phyloP scores from a whole-genome alignment of 495 filamentous ascomycete genomes.

The Wilcoxina mikolae region DNA sequence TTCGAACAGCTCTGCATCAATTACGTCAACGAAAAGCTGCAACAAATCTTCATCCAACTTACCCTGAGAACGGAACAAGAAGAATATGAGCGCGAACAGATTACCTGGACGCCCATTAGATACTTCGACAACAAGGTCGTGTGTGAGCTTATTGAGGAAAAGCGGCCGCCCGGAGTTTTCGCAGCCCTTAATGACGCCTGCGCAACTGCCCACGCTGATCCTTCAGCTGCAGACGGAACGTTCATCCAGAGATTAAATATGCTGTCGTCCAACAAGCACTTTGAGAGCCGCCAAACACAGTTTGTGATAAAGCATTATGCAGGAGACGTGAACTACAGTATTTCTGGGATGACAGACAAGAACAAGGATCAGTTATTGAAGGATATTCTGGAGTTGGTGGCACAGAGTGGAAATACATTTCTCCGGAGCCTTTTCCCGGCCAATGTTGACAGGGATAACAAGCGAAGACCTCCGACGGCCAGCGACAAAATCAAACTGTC shows the following conservation, averaged over 20 bases:
- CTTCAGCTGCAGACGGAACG: constrained; percentile 82
- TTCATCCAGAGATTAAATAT: constrained; percentile 86
- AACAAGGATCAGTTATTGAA: constrained; percentile 98
- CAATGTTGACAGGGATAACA: constrained; percentile 90
- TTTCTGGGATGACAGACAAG: constrained; percentile 98
- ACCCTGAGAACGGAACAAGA: constrained; percentile 96
- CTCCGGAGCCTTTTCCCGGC: constrained; percentile 79
- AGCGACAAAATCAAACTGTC: constrained; percentile 95
- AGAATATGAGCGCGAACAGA: constrained; percentile 91
- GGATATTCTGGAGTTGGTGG: constrained; percentile 78
- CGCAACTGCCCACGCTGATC: constrained; percentile 90
- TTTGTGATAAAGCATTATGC: constrained; percentile 99
- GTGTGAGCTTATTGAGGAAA: constrained; percentile 90
- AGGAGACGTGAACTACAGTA: constrained; percentile 88
- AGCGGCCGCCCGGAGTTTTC: constrained; percentile 83
- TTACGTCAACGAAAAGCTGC: constrained; percentile 98
- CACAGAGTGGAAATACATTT: constrained; percentile 68
- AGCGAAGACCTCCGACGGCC: constrained; percentile 81
- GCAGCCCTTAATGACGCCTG: constrained; percentile 95
- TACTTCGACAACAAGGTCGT: constrained; percentile 99
- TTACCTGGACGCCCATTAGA: constrained; percentile 96
- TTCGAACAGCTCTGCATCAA: constrained; percentile 99
- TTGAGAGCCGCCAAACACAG: constrained; percentile 81
- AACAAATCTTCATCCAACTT: constrained; percentile 98
- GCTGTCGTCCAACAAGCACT: constrained; percentile 73